Evolutionary conservation across 257 asterid genomes (phyloP).

Genomic region (Pogostemon cablin): DNA sequence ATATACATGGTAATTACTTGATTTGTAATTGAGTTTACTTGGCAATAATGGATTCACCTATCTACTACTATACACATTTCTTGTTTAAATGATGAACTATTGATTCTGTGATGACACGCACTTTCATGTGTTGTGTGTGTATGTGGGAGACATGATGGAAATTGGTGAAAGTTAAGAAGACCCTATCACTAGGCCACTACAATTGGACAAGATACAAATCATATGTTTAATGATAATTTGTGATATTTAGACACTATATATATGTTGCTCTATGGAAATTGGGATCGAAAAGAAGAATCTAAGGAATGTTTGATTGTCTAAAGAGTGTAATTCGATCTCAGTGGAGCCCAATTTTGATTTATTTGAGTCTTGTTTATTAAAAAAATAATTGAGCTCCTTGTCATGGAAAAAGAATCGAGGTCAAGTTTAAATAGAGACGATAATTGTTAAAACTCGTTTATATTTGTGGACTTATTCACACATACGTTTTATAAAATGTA

Average conservation of each 20-base stretch:
- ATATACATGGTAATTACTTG: too few relatives aligned
- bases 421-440: too few relatives aligned
- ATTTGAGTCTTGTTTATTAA: background rate
- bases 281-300: background rate
- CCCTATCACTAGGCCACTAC: slow-evolving; percentile 14
- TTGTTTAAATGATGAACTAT: too few relatives aligned
- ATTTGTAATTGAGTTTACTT: too few relatives aligned
- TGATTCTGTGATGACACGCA: background rate
- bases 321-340: too few relatives aligned
- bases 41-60: too few relatives aligned
- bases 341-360: background rate
- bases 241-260: slow-evolving; percentile 9
- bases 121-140: slow-evolving; percentile 13
- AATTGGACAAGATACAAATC: background rate
- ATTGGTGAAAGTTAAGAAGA: slow-evolving; percentile 2
- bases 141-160: background rate
- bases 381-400: too few relatives aligned
- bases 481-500: too few relatives aligned
- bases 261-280: slow-evolving; percentile 19
- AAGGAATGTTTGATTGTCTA: background rate
- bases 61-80: too few relatives aligned
- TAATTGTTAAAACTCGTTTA: too few relatives aligned
- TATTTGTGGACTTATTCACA: too few relatives aligned
- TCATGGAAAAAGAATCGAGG: too few relatives aligned
- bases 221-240: background rate